phyloP scores from a whole-genome alignment of 176 grass and related monocot genomes.

The Pharus latifolius region DNA sequence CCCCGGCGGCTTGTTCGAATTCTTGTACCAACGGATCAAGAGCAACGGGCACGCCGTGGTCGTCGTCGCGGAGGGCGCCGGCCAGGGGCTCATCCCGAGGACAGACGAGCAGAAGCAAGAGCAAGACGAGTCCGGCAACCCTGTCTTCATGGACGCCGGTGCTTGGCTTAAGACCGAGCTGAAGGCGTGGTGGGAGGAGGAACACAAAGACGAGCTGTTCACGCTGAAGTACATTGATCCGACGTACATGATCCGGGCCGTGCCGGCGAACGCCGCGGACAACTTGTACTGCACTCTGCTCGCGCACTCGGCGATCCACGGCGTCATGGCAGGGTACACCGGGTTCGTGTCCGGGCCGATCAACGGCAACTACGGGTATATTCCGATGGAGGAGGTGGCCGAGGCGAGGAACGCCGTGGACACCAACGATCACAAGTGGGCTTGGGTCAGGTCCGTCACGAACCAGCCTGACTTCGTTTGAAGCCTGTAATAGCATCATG shows the following conservation, averaged over 20 bases:
- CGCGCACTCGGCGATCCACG: conserved; percentile 37
- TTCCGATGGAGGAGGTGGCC: conserved; percentile 34
- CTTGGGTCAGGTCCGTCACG: conserved; percentile 40
- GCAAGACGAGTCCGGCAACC: conserved; percentile 34
- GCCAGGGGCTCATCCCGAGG: conserved; percentile 24
- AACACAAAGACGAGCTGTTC: conserved; percentile 20
- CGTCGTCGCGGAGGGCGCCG: conserved; percentile 43
- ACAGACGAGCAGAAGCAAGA: conserved; percentile 7
- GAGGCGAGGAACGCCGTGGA: conserved; percentile 28
- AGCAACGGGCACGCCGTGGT: conserved; percentile 28
- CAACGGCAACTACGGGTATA: conserved; percentile 34
- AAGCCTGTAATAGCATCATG: not conserved
- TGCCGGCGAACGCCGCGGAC: conserved; percentile 32
- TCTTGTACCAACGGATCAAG: conserved; percentile 32
- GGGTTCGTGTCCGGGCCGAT: conserved; percentile 31
- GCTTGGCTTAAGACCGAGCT: conserved; percentile 28
- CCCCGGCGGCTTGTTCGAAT: conserved; percentile 34
- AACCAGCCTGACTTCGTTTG: conserved; percentile 33
- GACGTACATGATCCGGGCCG: too few relatives aligned
- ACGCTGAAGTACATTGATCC: conserved; percentile 55
- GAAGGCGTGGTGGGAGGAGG: conserved; percentile 33
- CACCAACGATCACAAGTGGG: conserved; percentile 41
- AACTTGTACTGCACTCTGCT: conserved; percentile 48
- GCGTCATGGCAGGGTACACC: conserved; percentile 39
- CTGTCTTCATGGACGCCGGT: conserved; percentile 25